Conservation (phyloP, 208 protist species). For the Leishmania guyanensis region DNA sequence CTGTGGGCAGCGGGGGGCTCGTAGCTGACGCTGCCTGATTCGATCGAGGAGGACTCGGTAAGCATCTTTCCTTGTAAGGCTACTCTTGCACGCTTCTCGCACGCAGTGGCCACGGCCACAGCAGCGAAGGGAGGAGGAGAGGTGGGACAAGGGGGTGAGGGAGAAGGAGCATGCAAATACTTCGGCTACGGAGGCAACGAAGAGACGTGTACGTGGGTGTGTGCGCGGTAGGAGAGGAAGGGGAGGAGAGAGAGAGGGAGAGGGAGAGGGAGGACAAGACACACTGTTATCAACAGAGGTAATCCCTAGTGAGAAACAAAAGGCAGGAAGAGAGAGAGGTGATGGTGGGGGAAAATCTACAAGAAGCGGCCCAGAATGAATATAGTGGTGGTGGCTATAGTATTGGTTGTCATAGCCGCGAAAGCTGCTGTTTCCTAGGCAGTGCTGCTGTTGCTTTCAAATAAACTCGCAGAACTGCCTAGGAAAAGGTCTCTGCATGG, state of each 20-base stretch:
- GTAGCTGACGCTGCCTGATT: constrained; percentile 4
- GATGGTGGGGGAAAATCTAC: not conserved
- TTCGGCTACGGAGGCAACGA: not conserved
- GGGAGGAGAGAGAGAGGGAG: not conserved
- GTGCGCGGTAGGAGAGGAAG: not conserved
- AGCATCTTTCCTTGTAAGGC: constrained; percentile 12
- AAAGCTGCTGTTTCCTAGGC: not conserved
- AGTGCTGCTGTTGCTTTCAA: not conserved
- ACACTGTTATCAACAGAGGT: not conserved
- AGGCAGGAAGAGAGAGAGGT: not conserved
- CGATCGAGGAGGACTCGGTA: constrained; percentile 8
- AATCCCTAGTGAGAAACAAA: not conserved
- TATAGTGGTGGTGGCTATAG: not conserved
- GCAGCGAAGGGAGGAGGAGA: not conserved
- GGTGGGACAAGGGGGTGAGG: no score
- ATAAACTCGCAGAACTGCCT: not conserved
- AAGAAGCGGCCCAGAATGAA: not conserved
- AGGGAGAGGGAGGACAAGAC: not conserved
- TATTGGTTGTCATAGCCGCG: not conserved
- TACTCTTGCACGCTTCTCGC: not conserved
- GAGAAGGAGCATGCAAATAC: not conserved
- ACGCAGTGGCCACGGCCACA: not conserved
- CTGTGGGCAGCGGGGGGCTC: not conserved
- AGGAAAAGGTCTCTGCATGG: not conserved
- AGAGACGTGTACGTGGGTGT: not conserved